Conservation (phyloP, 2,329 filamentous ascomycete genomes). For the Ploettnerulaceae sp. region DNA sequence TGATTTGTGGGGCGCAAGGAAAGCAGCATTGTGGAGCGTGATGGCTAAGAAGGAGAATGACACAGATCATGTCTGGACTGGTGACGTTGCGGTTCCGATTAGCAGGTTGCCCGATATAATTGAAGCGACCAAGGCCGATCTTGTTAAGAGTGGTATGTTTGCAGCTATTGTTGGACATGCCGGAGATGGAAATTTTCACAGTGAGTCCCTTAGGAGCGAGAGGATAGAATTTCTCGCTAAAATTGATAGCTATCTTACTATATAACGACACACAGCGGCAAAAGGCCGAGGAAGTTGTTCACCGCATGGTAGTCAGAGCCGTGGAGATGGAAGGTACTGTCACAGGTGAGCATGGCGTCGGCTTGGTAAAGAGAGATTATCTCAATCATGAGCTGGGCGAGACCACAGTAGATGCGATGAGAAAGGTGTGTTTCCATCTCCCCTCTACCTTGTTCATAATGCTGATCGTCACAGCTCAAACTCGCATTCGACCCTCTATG, state of each 20-base stretch:
- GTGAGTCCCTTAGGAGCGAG: constrained; percentile 28
- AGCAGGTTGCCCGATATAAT: constrained; percentile 69
- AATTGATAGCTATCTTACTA: constrained; percentile 44
- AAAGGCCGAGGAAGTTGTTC: constrained; percentile 66
- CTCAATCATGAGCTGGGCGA: constrained; percentile 72
- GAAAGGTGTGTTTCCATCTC: constrained; percentile 51
- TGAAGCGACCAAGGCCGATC: constrained; percentile 65
- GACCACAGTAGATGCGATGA: constrained; percentile 74
- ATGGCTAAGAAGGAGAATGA: constrained; percentile 58
- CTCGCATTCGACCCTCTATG: constrained; percentile 72
- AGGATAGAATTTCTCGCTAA: constrained; percentile 7
- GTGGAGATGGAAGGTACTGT: constrained; percentile 83
- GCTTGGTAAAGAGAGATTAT: constrained; percentile 80
- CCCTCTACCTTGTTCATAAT: not conserved
- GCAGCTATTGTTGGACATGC: constrained; percentile 67
- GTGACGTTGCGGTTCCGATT: constrained; percentile 81
- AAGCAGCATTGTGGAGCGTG: constrained; percentile 78
- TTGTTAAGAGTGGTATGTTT: constrained; percentile 51
- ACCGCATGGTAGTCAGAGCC: constrained; percentile 80
- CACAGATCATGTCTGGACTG: constrained; percentile 75
- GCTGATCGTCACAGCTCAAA: constrained; percentile 55
- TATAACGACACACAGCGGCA: constrained; percentile 63
- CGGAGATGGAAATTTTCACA: constrained; percentile 75
- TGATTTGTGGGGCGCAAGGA: constrained; percentile 78
- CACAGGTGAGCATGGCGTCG: constrained; percentile 80